Base-by-base conservation (phyloP, 164 flowering plant genomes). In the Macadamia tetraphylla region DNA sequence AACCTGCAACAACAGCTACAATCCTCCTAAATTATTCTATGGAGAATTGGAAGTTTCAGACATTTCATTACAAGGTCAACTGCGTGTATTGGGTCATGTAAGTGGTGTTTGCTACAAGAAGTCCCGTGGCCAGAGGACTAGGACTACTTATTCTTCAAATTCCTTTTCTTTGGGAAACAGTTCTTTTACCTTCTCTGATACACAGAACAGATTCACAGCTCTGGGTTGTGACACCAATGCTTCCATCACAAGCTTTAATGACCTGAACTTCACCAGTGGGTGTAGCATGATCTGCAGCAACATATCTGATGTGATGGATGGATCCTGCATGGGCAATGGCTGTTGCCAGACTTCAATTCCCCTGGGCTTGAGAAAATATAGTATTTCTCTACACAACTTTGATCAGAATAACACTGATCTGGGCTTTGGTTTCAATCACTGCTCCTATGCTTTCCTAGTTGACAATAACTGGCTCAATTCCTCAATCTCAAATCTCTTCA, bases 371-470 rank as follows among this genome's bases (percentile, higher is more conserved):
- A 64, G 58, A 9, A 23, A 10, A 14, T 35, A 73, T 6, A 0
- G 9, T 0, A 12, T 63, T 15, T 15, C 1, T 1, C 2, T 70
- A 1, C 62, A 67, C 12, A 69, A 63, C 35, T 13, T 23, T 10
- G 1, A 63, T 58, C n/a, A n/a, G n/a, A 75, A 75, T 43, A 60
- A 31, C 32, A 67, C 23, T 49, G 5, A 6, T 5, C n/a, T n/a
- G n/a, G 3, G 43, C 42, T 29, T 46, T 64, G 51, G 57, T 3
- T 68, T 65, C 52, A 57, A 68, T 66, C 60, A 17, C 3, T 79
- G 82, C 68, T 59, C 66, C 58, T 73, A 70, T 14, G 79, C 68
- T 8, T 75, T 76, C 60, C 52, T 79, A 42, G 81, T 55, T 32
- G 81, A 79, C 46, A 43, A 43, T 4, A 9, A 43, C 9, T 4